phyloP scores from a whole-genome alignment of 768 basidiomycete species.

The Hypholoma sublateritium region DNA sequence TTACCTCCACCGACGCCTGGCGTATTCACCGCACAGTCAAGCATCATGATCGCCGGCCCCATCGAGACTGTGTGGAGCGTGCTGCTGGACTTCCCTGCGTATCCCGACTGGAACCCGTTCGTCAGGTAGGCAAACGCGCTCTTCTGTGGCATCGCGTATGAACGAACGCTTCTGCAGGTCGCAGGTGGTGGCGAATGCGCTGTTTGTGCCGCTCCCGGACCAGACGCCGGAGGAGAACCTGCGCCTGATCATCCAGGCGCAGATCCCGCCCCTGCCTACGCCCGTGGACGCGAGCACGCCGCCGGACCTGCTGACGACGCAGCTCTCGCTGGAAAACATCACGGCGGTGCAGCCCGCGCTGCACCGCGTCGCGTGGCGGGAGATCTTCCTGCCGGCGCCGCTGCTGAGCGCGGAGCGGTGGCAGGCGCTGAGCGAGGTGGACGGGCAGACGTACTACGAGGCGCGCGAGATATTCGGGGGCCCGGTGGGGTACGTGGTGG shows the following conservation, averaged over 20 bases:
- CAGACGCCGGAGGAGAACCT: constrained; percentile 23
- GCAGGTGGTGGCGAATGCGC: constrained; percentile 23
- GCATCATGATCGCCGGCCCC: constrained; percentile 48
- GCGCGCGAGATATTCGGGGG: constrained; percentile 27
- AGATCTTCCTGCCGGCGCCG: constrained; percentile 23
- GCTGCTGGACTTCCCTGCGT: constrained; percentile 49
- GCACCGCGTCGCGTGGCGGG: constrained; percentile 27
- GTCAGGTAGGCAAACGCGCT: constrained; percentile 18
- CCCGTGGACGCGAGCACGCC: constrained; percentile 28
- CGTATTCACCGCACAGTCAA: constrained; percentile 36
- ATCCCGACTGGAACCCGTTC: constrained; percentile 49
- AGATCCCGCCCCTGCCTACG: constrained; percentile 29
- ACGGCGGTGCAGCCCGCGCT: constrained; percentile 24
- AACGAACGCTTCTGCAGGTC: constrained; percentile 14
- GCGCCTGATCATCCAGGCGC: constrained; percentile 26
- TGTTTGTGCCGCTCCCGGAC: constrained; percentile 21
- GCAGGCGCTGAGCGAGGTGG: constrained; percentile 24
- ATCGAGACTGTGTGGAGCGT: constrained; percentile 47
- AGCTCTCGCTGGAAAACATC: constrained; percentile 30
- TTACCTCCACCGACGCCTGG: constrained; percentile 29
- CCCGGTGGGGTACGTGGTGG: constrained; percentile 22
- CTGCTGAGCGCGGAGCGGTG: constrained; percentile 28
- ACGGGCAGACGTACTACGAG: constrained; percentile 30
- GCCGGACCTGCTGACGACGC: constrained; percentile 23
- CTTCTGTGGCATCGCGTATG: not conserved